These are phyloP conservation scores for Suillus luteus DNA, from an alignment of 768 basidiomycete genomes.

Conservation along the genomic window DNA sequence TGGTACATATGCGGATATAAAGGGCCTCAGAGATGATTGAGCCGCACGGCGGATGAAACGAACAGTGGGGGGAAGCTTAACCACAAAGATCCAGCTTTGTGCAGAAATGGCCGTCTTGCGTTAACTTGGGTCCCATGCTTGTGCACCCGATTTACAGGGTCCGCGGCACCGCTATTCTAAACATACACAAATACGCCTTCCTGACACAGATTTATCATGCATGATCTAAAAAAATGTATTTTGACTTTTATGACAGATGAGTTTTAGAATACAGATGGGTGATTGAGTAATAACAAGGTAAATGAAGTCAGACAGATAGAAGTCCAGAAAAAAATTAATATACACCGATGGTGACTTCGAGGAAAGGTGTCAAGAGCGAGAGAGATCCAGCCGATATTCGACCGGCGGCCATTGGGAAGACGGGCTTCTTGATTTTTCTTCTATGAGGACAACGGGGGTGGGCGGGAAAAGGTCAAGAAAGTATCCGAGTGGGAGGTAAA, in stretches of 20 bases:
- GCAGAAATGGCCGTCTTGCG: constrained; percentile 16
- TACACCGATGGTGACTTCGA: constrained; percentile 6
- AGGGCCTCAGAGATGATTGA: constrained; percentile 26
- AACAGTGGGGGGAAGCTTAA: neutral
- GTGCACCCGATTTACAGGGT: neutral
- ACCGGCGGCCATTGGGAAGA: neutral
- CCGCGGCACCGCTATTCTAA: neutral
- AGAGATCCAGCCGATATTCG: neutral
- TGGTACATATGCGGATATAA: constrained; percentile 21
- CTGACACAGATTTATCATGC: neutral
- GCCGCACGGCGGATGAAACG: constrained; percentile 35
- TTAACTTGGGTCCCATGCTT: neutral
- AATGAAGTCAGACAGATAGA: constrained; percentile 3
- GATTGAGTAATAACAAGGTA: constrained; percentile 3
- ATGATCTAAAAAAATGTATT: neutral
- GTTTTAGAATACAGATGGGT: constrained; percentile 7
- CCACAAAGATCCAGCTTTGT: constrained; percentile 35
- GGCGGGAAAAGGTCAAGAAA: constrained; percentile 42
- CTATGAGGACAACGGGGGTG: constrained; percentile 28
- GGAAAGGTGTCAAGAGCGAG: neutral
- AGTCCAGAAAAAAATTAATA: constrained; percentile 7
- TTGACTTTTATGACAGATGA: constrained; percentile 7
- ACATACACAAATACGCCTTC: neutral
- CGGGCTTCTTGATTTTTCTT: neutral
- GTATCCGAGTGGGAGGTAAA: constrained; percentile 21